A percentile compares a stretch with the other conserved stretches of the same genome.
Evolutionary conservation across 2,329 filamentous ascomycete genomes (phyloP).

Genomic region (Penicillium janthinellum): DNA sequence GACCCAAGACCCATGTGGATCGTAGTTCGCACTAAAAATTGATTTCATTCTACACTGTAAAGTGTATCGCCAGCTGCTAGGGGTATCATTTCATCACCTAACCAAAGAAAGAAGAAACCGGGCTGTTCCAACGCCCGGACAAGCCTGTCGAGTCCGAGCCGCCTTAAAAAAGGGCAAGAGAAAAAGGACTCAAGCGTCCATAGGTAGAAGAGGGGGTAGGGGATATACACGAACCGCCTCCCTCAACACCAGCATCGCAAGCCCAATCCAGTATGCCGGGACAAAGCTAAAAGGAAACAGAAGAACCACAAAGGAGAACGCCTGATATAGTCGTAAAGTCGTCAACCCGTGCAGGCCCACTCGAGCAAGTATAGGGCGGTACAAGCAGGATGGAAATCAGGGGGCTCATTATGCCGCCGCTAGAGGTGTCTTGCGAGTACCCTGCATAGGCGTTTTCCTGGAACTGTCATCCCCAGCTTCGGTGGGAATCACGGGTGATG

Average conservation of each 20-base stretch:
- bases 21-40: not conserved
- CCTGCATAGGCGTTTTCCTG: constrained; percentile 26
- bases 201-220: not conserved
- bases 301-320: constrained; percentile 6
- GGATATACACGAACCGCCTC: not conserved
- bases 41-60: constrained; percentile 14
- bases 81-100: constrained; percentile 37
- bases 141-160: not conserved
- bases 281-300: not conserved
- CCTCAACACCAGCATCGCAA: constrained; percentile 21
- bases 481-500: constrained; percentile 27
- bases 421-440: constrained; percentile 21
- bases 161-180: constrained; percentile 8
- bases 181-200: no score
- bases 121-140: constrained; percentile 15
- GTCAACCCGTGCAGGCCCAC: constrained; percentile 7
- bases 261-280: constrained; percentile 1
- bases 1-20: not conserved
- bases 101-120: constrained; percentile 21
- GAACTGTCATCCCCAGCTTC: constrained; percentile 26
- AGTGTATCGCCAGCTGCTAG: constrained; percentile 19
- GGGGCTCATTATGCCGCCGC: constrained; percentile 6
- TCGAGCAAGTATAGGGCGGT: not conserved
- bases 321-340: constrained; percentile 26
- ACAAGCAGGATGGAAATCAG: not conserved